A percentile compares a stretch with the other conserved stretches of the same genome.
Evolutionary conservation across 176 grass and related monocot species (phyloP).

Genomic region (Hsuehochloa calcarea): DNA sequence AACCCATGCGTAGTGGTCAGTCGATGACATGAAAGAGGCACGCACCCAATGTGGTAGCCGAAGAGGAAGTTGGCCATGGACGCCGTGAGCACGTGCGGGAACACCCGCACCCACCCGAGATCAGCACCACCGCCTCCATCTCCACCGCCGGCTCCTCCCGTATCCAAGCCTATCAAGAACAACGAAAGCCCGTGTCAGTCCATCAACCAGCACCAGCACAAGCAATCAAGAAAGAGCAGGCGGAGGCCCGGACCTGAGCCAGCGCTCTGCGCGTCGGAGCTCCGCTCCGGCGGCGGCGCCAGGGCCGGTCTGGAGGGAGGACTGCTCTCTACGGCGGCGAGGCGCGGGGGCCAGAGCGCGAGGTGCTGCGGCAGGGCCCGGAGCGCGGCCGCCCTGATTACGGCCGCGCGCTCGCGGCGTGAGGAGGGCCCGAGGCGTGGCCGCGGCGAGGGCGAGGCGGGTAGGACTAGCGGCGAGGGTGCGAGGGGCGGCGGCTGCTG

Average conservation of each 20-base stretch:
- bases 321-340: slow-evolving; percentile 35
- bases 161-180: slow-evolving; percentile 5
- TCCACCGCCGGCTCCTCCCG: slow-evolving; percentile 7
- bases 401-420: not conserved
- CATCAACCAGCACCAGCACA: not conserved
- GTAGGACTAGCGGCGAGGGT: not conserved
- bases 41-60: slow-evolving; percentile 93
- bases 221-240: not conserved
- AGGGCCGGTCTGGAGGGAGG: not conserved
- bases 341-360: slow-evolving; percentile 17
- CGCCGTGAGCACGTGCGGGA: slow-evolving; percentile 86
- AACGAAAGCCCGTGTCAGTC: slow-evolving; percentile 10
- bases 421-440: not conserved
- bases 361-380: slow-evolving; percentile 26
- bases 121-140: slow-evolving; percentile 43
- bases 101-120: slow-evolving; percentile 71
- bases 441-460: not conserved
- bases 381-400: not conserved
- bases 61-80: slow-evolving; percentile 98
- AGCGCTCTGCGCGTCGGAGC: not conserved
- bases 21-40: not conserved
- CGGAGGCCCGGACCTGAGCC: not conserved
- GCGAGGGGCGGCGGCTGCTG: not conserved
- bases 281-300: not conserved
- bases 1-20: not conserved